Evolutionary conservation across 805 yeast species (phyloP).

Genomic region (Nakazawaea populi): DNA sequence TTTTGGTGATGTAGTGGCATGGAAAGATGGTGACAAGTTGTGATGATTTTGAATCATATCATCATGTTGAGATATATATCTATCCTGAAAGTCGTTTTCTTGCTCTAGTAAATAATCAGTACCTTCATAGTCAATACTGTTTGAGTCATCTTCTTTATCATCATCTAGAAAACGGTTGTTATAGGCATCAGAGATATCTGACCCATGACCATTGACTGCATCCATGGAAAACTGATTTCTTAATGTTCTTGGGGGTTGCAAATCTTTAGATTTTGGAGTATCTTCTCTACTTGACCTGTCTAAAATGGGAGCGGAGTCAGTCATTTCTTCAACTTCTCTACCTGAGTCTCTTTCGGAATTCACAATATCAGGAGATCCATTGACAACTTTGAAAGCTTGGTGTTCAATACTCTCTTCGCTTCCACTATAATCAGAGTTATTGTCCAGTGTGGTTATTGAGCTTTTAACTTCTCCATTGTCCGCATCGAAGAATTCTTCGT

Average conservation of each 20-base stretch:
- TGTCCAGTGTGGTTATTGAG: background rate
- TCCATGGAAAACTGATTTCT: constrained; percentile 4
- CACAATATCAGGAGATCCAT: background rate
- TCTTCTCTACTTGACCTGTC: background rate
- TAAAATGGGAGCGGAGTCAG: no score
- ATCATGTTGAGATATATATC: constrained; percentile 4
- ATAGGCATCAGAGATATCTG: background rate
- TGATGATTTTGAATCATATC: constrained; percentile 1
- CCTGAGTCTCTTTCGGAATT: background rate
- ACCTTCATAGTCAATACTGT: background rate
- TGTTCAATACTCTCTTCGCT: background rate
- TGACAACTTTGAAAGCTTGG: constrained; percentile 9
- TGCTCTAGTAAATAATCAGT: background rate
- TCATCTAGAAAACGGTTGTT: background rate
- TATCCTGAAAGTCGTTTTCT: background rate
- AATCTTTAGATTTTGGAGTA: background rate
- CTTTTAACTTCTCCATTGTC: background rate
- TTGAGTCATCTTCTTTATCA: background rate
- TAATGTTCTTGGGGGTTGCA: background rate
- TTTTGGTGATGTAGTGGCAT: background rate
- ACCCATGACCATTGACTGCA: constrained; percentile 6
- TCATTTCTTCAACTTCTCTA: background rate
- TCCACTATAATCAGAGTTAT: no score
- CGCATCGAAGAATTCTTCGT: constrained; percentile 10
- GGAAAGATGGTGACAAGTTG: background rate